phyloP scores from a whole-genome alignment of 2,329 filamentous ascomycete genomes.

The Ceratocystis diversiconidia region DNA sequence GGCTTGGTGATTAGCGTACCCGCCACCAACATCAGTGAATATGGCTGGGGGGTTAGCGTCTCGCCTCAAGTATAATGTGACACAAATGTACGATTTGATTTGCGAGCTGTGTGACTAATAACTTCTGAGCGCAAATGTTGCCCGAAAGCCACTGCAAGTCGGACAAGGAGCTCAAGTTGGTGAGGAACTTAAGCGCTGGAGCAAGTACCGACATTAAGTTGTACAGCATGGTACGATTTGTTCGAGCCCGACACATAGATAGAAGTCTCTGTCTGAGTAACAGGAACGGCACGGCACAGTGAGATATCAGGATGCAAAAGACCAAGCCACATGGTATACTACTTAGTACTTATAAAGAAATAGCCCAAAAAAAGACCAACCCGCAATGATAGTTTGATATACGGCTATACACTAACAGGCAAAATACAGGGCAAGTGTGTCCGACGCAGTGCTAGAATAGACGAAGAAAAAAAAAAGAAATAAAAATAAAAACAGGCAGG shows the following conservation, averaged over 20 bases:
- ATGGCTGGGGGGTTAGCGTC: neutral
- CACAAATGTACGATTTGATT: neutral
- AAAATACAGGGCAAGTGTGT: no score
- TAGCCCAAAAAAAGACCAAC: neutral
- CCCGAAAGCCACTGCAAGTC: neutral
- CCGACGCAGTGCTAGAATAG: no score
- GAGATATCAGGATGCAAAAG: neutral
- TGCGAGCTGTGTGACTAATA: neutral
- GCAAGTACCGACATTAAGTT: neutral
- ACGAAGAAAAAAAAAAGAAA: neutral
- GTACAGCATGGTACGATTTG: neutral
- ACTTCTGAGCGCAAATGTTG: neutral
- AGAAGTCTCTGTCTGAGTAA: neutral
- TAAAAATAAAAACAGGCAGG: neutral
- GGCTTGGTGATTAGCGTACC: neutral
- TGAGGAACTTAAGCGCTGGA: neutral
- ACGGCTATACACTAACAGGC: neutral
- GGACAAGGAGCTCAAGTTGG: neutral
- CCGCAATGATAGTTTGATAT: neutral
- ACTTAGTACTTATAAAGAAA: neutral
- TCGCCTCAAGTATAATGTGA: neutral
- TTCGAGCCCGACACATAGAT: neutral
- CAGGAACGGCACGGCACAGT: neutral
- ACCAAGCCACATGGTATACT: neutral
- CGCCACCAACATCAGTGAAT: neutral